These are phyloP conservation scores for Nothophaeocryptopus gaeumannii DNA, from an alignment of 2,329 filamentous ascomycete species.

Conservation along the genomic window DNA sequence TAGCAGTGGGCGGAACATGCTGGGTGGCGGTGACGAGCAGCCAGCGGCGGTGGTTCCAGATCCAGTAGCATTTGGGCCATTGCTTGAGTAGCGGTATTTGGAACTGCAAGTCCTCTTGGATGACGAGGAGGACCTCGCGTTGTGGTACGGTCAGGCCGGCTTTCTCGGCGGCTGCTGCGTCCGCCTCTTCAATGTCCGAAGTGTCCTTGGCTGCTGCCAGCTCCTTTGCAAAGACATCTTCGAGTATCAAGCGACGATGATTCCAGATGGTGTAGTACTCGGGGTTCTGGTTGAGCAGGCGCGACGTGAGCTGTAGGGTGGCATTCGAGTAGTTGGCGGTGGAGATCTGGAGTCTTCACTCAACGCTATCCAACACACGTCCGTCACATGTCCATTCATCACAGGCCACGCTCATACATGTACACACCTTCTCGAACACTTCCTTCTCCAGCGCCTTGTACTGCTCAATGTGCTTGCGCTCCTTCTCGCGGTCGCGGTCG, in stretches of 20 bases:
- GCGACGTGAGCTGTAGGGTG: conserved; percentile 67
- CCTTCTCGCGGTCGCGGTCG: conserved; percentile 67
- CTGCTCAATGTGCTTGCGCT: conserved; percentile 70
- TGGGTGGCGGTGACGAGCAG: conserved; percentile 68
- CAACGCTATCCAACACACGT: too few relatives aligned
- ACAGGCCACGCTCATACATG: background rate
- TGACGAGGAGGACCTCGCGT: conserved; percentile 48
- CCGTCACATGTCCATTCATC: too few relatives aligned
- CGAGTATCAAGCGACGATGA: conserved; percentile 70
- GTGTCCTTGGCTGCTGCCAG: conserved; percentile 35
- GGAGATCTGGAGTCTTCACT: conserved; percentile 39
- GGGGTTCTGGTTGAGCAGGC: conserved; percentile 71
- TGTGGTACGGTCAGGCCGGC: conserved; percentile 32
- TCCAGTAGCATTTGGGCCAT: conserved; percentile 98
- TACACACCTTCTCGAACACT: conserved; percentile 61
- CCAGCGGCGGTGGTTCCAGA: conserved; percentile 96
- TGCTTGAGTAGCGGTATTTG: conserved; percentile 79
- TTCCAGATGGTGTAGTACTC: conserved; percentile 94
- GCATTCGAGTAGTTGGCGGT: conserved; percentile 52
- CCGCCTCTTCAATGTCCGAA: conserved; percentile 25
- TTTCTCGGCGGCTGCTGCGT: conserved; percentile 27
- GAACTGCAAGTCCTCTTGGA: conserved; percentile 75
- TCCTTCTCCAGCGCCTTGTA: conserved; percentile 70
- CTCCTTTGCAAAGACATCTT: conserved; percentile 55
- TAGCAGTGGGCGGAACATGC: conserved; percentile 55